Base-by-base conservation (phyloP, 768 basidiomycete genomes). In the Pleurotus salmoneostramineus region DNA sequence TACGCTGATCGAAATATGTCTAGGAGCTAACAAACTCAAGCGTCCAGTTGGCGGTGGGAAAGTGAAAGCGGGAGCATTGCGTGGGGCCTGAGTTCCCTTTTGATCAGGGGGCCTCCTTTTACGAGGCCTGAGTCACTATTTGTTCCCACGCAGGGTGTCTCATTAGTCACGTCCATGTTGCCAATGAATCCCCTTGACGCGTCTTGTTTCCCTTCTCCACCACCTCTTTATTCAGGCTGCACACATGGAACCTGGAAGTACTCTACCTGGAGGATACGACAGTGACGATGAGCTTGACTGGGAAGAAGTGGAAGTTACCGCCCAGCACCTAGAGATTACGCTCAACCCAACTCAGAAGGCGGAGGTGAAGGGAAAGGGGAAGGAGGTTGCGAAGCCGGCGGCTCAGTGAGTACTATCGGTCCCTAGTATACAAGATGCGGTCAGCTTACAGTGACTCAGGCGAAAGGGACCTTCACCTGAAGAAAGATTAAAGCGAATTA, bases 271-370 rank as follows among this genome's bases (percentile, higher is more conserved):
- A 31, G 15, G 21, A 42, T 35, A 55, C 40, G 77, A 78, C 63
- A 79, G 74, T 60, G 87, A 89, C 64, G 86, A 89, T 64, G 89
- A 89, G 43, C 77, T 83, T 60, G 89, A 92, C 66, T 91, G 89
- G 89, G 89, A 92, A 68, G 89, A 91, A 68, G 84, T 92, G 11
- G 76, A 79, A 42, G 82, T 90, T 54, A 74, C 78, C 31, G 76
- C 74, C 65, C 74, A 74, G 47, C 74, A 77, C 64, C 77, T 93
- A 35, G 89, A 93, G 77, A 88, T 93, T 57, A 89, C 85, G 0
- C 77, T 92, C n/a, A 74, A 83, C 75, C 36, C 73, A 72, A 60
- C 70, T 72, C 47, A 77, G 73, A 64, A 65, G 66, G 40, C 69
- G 65, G 44, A 40, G 44, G 6, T 49, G 17, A 33, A 33, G 45